Evolutionary conservation across 345 rosid genomes (phyloP), one percentile per base, ranked within the genome.

Genomic region (Sapria himalayana): DNA sequence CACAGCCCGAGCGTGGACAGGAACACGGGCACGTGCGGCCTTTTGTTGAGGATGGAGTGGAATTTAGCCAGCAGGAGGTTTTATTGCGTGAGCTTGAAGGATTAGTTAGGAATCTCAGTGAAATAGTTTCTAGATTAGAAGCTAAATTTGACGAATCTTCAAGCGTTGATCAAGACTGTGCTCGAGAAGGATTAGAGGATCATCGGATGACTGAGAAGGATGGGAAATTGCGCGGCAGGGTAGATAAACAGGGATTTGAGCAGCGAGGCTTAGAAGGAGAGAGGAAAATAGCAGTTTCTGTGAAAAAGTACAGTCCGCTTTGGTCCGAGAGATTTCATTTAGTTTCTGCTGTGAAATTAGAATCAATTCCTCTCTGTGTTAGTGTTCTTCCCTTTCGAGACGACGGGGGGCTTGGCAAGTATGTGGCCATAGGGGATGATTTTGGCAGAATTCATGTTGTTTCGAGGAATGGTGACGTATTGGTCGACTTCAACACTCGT

Each of bases 251-350:
- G 41, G 39, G 24, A 20, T 4, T 35, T 21, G 33, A 25, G 24
- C 21, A 4, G 47, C 48, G 44, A 51, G 9, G 3, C 13, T n/a
- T 33, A 39, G 71, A 59, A 51, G 65, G 32, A 40, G 80, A 55
- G 52, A 66, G 59, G 57, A 50, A 41, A 7, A 64, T 55, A 29
- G 57, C 65, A 6, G 62, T 60, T 53, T 63, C 86, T 0, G 71
- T 79, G 9, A 71, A 81, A 0, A 82, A 74, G 54, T 72, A 63
- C 52, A 76, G 78, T 55, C 85, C 74, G 25, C 62, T 69, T 34
- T 89, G 95, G 95, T 76, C 92, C 0, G 98, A 89, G 67, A 67
- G 71, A 67, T 79, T 89, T 59, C 84, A 74, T 4, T 79, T 79
- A 51, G 60, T 68, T 19, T 82, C 93, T 1, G 93, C 95, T 44